Percentiles rank a stretch among this genome's conserved stretches.
Evolutionary conservation across 2,329 filamentous ascomycete genomes (phyloP).

Genomic region (Calonectria crousiana): DNA sequence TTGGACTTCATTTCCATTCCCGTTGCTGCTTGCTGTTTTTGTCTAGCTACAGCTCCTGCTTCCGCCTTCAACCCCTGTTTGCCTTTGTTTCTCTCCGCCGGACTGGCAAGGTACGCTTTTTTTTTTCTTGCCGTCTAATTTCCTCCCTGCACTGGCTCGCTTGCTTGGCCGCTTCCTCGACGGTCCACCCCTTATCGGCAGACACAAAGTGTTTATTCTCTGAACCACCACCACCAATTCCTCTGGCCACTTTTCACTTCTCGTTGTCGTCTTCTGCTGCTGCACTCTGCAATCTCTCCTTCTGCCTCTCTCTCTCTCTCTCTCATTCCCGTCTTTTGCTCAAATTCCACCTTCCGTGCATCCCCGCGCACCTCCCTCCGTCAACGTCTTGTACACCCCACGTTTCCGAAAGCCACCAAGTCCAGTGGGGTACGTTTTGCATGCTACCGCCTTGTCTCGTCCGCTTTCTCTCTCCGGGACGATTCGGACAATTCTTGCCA

Average conservation of each 20-base stretch:
- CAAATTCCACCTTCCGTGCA: constrained; percentile 4
- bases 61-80: not conserved
- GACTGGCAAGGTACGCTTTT: constrained; percentile 21
- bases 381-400: constrained; percentile 50
- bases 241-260: constrained; percentile 44
- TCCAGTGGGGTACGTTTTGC: constrained; percentile 63
- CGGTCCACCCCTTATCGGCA: constrained; percentile 40
- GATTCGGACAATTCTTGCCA: constrained; percentile 24
- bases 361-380: not conserved
- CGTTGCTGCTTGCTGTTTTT: not conserved
- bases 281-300: constrained; percentile 14
- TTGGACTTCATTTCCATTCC: not conserved
- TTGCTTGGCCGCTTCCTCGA: constrained; percentile 41
- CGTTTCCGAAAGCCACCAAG: constrained; percentile 60
- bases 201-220: constrained; percentile 24
- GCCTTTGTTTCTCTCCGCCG: constrained; percentile 5
- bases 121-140: constrained; percentile 16
- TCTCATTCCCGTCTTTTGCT: constrained; percentile 10
- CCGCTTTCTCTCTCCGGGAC: constrained; percentile 18
- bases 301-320: constrained; percentile 29
- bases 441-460: constrained; percentile 26
- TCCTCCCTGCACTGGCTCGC: constrained; percentile 37
- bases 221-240: constrained; percentile 31
- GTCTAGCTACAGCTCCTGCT: not conserved
- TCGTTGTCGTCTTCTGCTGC: constrained; percentile 35